phyloP scores from a whole-genome alignment of 2,329 filamentous ascomycete species.

The Ceratocystis harringtonii region DNA sequence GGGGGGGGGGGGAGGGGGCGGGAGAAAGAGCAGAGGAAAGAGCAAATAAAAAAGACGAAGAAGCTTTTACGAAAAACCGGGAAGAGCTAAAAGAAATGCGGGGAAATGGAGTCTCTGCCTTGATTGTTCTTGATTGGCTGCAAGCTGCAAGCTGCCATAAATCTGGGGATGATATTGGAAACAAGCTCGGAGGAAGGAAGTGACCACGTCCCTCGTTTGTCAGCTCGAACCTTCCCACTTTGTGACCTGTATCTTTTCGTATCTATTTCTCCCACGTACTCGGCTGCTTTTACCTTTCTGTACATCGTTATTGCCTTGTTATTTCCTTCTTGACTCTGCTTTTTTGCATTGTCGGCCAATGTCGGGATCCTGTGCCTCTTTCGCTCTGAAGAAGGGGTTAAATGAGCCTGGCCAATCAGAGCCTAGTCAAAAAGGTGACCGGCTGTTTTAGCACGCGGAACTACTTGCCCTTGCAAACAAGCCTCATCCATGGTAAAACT shows the following conservation, averaged over 20 bases:
- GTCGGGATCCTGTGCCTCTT: neutral
- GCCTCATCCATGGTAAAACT: neutral
- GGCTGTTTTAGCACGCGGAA: neutral
- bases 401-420: neutral
- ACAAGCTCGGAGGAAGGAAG: neutral
- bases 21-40: neutral
- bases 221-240: neutral
- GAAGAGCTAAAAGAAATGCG: neutral
- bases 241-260: neutral
- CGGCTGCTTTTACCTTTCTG: neutral
- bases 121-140: neutral
- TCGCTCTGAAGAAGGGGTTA: neutral
- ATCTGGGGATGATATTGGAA: slow-evolving; percentile 2
- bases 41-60: neutral
- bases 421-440: neutral
- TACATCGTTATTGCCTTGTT: neutral
- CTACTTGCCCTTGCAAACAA: neutral
- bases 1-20: neutral
- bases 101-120: neutral
- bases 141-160: neutral
- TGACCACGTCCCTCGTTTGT: neutral
- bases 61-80: neutral
- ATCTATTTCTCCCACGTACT: neutral
- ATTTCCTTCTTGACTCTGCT: neutral
- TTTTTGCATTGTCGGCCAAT: neutral